phyloP scores from a whole-genome alignment of 1,284 basidiomycete species.

The Cronartium quercuum region DNA sequence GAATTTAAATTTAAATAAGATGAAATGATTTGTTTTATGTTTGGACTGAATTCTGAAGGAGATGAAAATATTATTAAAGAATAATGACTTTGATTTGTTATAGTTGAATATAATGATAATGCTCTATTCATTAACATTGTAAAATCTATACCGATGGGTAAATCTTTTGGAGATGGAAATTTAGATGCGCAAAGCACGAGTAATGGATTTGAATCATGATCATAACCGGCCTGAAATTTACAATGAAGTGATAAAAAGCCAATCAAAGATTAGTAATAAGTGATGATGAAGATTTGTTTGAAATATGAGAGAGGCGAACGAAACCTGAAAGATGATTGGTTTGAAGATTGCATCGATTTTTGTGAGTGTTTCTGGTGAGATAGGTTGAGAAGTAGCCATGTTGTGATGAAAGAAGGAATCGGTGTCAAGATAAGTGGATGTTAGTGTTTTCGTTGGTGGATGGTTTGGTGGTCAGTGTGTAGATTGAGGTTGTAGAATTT shows the following conservation, averaged over 20 bases:
- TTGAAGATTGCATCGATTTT: background rate
- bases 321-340: slow-evolving; percentile 1
- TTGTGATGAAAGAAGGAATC: background rate
- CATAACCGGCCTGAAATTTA: slow-evolving; percentile 7
- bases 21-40: slow-evolving; percentile 15
- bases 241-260: background rate
- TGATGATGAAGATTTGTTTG: background rate
- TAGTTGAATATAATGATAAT: slow-evolving; percentile 8
- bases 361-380: background rate
- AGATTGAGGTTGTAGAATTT: background rate
- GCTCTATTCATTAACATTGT: slow-evolving; percentile 7
- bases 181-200: slow-evolving; percentile 17
- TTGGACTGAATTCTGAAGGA: slow-evolving; percentile 14
- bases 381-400: background rate
- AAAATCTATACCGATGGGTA: background rate
- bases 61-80: slow-evolving; percentile 33
- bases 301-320: no score
- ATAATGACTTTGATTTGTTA: slow-evolving; percentile 12
- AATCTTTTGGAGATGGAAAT: background rate
- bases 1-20: slow-evolving; percentile 4
- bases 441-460: no score
- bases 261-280: background rate
- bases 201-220: slow-evolving; percentile 24
- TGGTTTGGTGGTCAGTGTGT: background rate
- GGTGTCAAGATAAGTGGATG: no score